Percentiles rank a stretch among this genome's conserved stretches.
These are phyloP conservation scores for Claviceps monticola DNA, from an alignment of 2,329 filamentous ascomycete species.

Conservation along the genomic window DNA sequence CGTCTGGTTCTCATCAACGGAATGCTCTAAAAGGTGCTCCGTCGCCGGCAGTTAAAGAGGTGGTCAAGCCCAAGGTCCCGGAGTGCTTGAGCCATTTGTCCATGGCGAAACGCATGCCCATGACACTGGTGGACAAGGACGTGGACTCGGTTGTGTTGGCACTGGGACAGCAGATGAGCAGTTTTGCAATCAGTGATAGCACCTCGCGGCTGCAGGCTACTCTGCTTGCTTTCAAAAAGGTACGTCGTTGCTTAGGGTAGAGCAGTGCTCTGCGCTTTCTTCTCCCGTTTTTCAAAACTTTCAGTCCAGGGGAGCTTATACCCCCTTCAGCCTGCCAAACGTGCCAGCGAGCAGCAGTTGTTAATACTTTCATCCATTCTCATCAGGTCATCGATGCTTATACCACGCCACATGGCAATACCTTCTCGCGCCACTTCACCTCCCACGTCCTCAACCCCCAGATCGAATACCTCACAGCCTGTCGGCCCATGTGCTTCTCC, in stretches of 20 bases:
- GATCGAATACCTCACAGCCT: conserved; percentile 87
- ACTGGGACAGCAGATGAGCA: conserved; percentile 79
- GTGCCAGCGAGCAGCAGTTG: not conserved
- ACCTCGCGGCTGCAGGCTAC: conserved; percentile 80
- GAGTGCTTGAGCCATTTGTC: conserved; percentile 75
- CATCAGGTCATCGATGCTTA: conserved; percentile 80
- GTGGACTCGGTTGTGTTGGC: conserved; percentile 79
- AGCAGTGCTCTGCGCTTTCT: conserved; percentile 36
- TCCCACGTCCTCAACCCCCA: conserved; percentile 85
- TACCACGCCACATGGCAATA: conserved; percentile 70
- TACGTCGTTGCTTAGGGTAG: conserved; percentile 34
- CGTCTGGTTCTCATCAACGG: conserved; percentile 21
- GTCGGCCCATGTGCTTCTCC: conserved; percentile 87
- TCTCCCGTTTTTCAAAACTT: not conserved
- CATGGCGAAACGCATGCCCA: conserved; percentile 43
- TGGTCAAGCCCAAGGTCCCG: conserved; percentile 44
- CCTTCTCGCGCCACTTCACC: conserved; percentile 80
- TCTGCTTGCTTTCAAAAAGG: conserved; percentile 77
- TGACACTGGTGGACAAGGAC: conserved; percentile 51
- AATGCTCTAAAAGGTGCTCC: conserved; percentile 17
- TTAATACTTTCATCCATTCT: not conserved
- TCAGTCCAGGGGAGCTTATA: too few species aligned
- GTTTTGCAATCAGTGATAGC: conserved; percentile 79
- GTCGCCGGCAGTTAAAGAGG: conserved; percentile 29
- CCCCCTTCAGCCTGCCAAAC: not conserved